These are phyloP conservation scores for Cladorrhinum sp. DNA, from an alignment of 2,329 filamentous ascomycete genomes.

Conservation along the genomic window DNA sequence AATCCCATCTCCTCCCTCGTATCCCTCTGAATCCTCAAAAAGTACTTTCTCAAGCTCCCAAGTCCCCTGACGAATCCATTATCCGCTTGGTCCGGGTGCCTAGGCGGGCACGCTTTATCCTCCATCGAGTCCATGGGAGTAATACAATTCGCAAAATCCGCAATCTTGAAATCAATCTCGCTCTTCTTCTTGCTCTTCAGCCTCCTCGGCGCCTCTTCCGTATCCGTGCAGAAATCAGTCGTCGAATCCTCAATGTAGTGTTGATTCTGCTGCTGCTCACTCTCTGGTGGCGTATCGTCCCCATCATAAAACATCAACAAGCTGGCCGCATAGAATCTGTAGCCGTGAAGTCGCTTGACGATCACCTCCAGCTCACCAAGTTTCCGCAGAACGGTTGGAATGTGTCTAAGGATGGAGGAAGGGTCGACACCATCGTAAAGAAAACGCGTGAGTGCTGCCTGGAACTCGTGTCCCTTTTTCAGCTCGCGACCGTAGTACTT, in stretches of 20 bases:
- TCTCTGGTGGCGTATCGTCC: slow-evolving; percentile 48
- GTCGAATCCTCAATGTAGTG: slow-evolving; percentile 55
- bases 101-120: slow-evolving; percentile 71
- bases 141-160: slow-evolving; percentile 97
- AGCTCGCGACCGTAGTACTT: slow-evolving; percentile 94
- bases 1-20: slow-evolving; percentile 55
- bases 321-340: slow-evolving; percentile 93
- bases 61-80: slow-evolving; percentile 85
- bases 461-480: slow-evolving; percentile 84
- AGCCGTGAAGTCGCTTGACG: slow-evolving; percentile 73
- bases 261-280: slow-evolving; percentile 32
- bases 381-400: slow-evolving; percentile 82
- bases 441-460: slow-evolving; percentile 82
- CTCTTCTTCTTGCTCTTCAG: slow-evolving; percentile 45
- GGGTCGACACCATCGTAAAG: slow-evolving; percentile 86
- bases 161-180: slow-evolving; percentile 90
- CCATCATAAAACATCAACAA: slow-evolving; percentile 95
- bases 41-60: slow-evolving; percentile 74
- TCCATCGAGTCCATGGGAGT: slow-evolving; percentile 70
- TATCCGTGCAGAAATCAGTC: slow-evolving; percentile 57
- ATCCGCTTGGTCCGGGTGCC: slow-evolving; percentile 76
- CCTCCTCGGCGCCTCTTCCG: slow-evolving; percentile 46
- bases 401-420: slow-evolving; percentile 76
- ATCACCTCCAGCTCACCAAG: slow-evolving; percentile 79
- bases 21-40: slow-evolving; percentile 81